Conservation (phyloP, 805 yeast species). For the Ogataea nonfermentans region DNA sequence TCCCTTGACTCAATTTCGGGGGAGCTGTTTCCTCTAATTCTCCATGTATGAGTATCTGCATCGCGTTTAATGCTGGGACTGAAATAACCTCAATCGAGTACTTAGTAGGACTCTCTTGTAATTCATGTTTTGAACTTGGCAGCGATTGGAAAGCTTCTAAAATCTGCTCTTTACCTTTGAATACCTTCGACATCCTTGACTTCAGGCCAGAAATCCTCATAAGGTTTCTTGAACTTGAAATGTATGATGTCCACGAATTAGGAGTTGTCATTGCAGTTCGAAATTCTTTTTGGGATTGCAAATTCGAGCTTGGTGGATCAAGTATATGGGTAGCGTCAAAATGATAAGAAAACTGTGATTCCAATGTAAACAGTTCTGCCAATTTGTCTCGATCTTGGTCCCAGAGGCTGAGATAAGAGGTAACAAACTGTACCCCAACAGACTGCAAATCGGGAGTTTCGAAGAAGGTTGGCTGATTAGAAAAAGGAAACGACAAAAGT, state of each 20-base stretch:
- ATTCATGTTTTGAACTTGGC: conserved; percentile 77
- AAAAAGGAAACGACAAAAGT: conserved; percentile 56
- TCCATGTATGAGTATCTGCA: conserved; percentile 81
- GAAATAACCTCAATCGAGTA: conserved; percentile 81
- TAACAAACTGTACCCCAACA: conserved; percentile 71
- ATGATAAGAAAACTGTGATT: conserved; percentile 81
- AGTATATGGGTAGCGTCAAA: conserved; percentile 60
- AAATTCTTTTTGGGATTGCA: not conserved
- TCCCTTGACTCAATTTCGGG: conserved; percentile 40
- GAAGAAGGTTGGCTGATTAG: conserved; percentile 67
- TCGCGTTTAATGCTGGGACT: conserved; percentile 68
- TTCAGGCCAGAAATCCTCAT: conserved; percentile 56
- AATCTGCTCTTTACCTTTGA: conserved; percentile 68
- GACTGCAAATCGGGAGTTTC: conserved; percentile 71
- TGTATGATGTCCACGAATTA: conserved; percentile 60
- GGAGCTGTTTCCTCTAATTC: conserved; percentile 66
- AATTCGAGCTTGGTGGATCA: conserved; percentile 12
- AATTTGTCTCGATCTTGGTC: conserved; percentile 74
- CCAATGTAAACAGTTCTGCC: conserved; percentile 69
- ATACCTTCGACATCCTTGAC: conserved; percentile 56
- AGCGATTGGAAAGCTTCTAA: conserved; percentile 57
- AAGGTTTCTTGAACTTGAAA: conserved; percentile 75
- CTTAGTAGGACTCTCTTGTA: conserved; percentile 57
- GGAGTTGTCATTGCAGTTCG: conserved; percentile 18
- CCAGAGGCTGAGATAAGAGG: conserved; percentile 77